Evolutionary conservation across 495 filamentous ascomycete species (phyloP).

Genomic region (Penicillium malachiteum): DNA sequence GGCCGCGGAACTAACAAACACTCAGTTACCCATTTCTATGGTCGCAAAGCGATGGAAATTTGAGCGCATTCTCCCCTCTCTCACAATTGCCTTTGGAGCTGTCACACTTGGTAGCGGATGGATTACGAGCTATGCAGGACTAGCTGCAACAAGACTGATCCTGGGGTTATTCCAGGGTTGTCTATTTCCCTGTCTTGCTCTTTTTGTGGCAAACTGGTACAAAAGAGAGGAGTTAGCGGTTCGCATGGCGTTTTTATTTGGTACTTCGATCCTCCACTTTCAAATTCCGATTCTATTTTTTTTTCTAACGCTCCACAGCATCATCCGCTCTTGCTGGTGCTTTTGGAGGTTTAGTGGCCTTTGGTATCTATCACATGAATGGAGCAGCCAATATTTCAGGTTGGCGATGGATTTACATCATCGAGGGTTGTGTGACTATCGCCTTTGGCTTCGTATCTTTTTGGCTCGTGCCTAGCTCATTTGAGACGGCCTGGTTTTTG

Average conservation of each 20-base stretch:
- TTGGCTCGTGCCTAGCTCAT: slow-evolving; percentile 15
- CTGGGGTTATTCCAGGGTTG: not conserved
- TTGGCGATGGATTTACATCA: slow-evolving; percentile 44
- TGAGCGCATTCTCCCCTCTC: not conserved
- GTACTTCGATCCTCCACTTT: not conserved
- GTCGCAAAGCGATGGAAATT: not conserved
- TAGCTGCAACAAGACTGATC: not conserved
- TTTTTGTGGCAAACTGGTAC: not conserved
- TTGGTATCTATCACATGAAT: slow-evolving; percentile 34
- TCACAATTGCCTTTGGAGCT: not conserved
- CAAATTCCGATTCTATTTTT: not conserved
- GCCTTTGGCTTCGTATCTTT: slow-evolving; percentile 15
- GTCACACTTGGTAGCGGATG: not conserved
- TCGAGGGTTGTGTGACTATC: slow-evolving; percentile 34
- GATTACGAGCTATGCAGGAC: not conserved
- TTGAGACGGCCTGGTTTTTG: slow-evolving; percentile 17
- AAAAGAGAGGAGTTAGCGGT: not conserved
- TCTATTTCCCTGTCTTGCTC: not conserved
- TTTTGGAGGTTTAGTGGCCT: slow-evolving; percentile 26
- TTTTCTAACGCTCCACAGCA: not conserved
- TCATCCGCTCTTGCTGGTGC: not conserved
- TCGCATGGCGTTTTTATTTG: not conserved
- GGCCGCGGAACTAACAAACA: not conserved
- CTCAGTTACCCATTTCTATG: not conserved
- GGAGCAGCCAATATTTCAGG: slow-evolving; percentile 30